Base-by-base conservation (phyloP, 2,329 filamentous ascomycete genomes). In the Monilinia laxa region DNA sequence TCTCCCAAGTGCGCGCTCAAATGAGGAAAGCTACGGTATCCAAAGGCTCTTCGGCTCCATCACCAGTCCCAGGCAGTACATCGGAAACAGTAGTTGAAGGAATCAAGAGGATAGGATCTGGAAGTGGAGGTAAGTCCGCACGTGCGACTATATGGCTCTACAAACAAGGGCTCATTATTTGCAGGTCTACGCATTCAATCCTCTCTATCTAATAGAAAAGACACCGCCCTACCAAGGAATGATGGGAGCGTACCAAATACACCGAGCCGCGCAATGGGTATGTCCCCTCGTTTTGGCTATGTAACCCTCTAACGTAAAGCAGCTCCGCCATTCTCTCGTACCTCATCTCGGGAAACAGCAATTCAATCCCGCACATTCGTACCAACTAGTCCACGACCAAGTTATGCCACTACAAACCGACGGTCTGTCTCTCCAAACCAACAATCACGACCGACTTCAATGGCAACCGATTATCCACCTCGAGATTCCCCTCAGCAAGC, bases 1-100 rank as follows among this genome's bases (percentile, higher is more conserved):
- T 96, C 38, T 91, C 91, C 0, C 92, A 97, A 76, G 91, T 98
- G 58, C 87, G 92, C 71, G 93, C 91, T 25, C 93, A 97, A 79
- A 92, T 98, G 81, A 87, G 91, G 69, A 95, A 90, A 75, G 87
- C 89, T 54, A 87, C 85, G 3, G 84, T 83, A 9, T 82, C 83
- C 63, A 84, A 84, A 67, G 76, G 80, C 66, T 86, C 86, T 4
- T 79, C 81, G 23, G 82, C 83, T 1, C 82, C 84, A 1, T 87
- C 87, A 2, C 86, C 87, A 2, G 75, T 84, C 20, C 85, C 84
- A 20, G 81, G 82, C 42, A 77, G 81, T 66, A 85, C 70, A 82
- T 71, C 79, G 76, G 71, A 74, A 74, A 72, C 76, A 70, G 69
- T 68, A 67, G 71, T 71, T 42, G 85, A 80, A 73, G 80, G 76